These are phyloP conservation scores for Trichomonas tenax DNA, from an alignment of 208 protist species.

Conservation along the genomic window DNA sequence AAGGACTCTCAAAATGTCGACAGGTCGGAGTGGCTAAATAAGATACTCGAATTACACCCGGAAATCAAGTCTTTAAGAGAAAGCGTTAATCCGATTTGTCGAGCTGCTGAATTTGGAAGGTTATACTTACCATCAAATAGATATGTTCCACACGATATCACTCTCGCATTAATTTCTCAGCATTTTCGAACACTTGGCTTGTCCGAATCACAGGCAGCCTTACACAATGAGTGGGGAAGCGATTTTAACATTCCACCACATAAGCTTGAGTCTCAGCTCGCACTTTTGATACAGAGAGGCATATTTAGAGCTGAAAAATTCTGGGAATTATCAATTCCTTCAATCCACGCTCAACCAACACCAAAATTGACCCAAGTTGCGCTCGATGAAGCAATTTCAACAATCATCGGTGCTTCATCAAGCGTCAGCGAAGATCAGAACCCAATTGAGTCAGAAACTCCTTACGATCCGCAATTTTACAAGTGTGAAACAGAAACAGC, in stretches of 20 bases:
- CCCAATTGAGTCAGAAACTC: neutral
- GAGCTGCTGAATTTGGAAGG: neutral
- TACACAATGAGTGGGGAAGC: neutral
- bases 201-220: neutral
- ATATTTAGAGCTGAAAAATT: neutral
- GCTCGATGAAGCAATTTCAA: neutral
- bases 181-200: slow-evolving; percentile 8
- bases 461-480: neutral
- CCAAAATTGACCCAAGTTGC: neutral
- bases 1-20: neutral
- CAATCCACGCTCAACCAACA: neutral
- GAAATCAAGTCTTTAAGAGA: neutral
- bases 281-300: neutral
- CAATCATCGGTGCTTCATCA: neutral
- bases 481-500: neutral
- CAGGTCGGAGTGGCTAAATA: neutral
- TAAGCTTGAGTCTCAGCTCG: neutral
- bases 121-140: slow-evolving; percentile 3
- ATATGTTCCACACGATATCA: neutral
- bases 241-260: slow-evolving; percentile 17
- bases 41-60: neutral
- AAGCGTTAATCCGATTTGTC: neutral
- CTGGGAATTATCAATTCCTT: slow-evolving; percentile 13
- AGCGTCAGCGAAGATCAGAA: neutral
- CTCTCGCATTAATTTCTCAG: neutral